Base-by-base conservation (phyloP, 116 monocot species). In the Iris pallida region DNA sequence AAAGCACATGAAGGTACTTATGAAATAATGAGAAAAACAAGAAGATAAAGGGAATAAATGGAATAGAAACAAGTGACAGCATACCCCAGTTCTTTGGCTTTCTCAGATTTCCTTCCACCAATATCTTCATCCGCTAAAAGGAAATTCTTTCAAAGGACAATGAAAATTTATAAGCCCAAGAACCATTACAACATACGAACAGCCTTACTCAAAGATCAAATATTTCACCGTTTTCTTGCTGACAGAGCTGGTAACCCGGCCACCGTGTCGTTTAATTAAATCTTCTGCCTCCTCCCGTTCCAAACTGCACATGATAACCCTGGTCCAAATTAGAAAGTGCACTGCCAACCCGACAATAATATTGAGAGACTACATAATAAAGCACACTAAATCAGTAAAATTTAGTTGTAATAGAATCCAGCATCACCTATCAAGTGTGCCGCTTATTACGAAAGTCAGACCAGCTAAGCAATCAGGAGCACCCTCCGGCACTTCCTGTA, bases 281-380 rank as follows among this genome's bases (percentile, higher is more conserved):
- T 96, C 95, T 65, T 91, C 91, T 45, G 91, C 95, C 64, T 91
- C 95, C 76, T 95, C 95, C 55, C 95, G 75, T 79, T 95, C 95
- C 79, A 95, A 86, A 63, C 95, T 95, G 66, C 55, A 79, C 67
- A 47, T 57, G n/a, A 47, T 7, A 68, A 59, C 18, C 40, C 1
- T 12, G 55, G 30, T 7, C 52, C 17, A 76, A 68, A 53, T 43
- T 69, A 18, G 30, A 42, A 14, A 40, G 7, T 15, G 8, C 12
- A 4, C 51, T 65, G 3, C 15, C 53, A 55, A n/a, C 6, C 4
- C 30, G 30, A 30, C 30, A 30, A 30, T 30, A 30, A 30, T 30
- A 30, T 30, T 1, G 3, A 30, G 30, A 42, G 44, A 61, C 61
- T 61, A 61, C 42, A 43, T 2, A 14, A 61, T 1, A 2, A 61